Percentiles rank a stretch among this genome's conserved stretches.
These are phyloP conservation scores for Alliaria petiolata DNA, from an alignment of 345 rosid species.

Conservation along the genomic window DNA sequence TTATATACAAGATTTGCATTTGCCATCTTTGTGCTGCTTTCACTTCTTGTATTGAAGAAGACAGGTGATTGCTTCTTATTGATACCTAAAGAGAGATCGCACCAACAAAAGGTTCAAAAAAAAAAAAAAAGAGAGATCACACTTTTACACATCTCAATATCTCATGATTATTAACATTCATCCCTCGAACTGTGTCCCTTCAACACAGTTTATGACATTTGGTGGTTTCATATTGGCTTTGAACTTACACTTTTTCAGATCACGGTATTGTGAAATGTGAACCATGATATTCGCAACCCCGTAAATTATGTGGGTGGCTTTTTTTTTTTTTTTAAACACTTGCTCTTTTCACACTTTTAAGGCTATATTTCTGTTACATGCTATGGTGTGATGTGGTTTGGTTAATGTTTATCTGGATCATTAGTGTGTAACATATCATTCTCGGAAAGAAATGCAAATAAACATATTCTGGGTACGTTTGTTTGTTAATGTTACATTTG, in stretches of 20 bases:
- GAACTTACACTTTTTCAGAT: background rate
- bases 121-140: too few species aligned
- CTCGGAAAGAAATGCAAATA: background rate
- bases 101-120: too few species aligned
- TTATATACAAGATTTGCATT: background rate
- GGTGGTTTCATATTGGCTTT: background rate
- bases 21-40: background rate
- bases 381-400: background rate
- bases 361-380: background rate
- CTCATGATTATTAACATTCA: background rate
- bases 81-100: conserved; percentile 5
- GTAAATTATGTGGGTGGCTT: too few species aligned
- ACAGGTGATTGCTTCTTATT: background rate
- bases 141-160: background rate
- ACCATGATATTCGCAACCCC: background rate
- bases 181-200: background rate
- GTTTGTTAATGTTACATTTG: background rate
- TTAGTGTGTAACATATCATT: background rate
- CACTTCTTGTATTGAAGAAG: background rate
- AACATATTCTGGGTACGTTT: background rate
- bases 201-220: background rate
- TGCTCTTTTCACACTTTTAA: background rate
- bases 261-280: background rate
- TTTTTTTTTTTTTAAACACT: too few species aligned
- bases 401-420: background rate